These are phyloP conservation scores for Haplosporangium sp. DNA, from an alignment of 371 early-diverging fungal genomes.

Conservation along the genomic window DNA sequence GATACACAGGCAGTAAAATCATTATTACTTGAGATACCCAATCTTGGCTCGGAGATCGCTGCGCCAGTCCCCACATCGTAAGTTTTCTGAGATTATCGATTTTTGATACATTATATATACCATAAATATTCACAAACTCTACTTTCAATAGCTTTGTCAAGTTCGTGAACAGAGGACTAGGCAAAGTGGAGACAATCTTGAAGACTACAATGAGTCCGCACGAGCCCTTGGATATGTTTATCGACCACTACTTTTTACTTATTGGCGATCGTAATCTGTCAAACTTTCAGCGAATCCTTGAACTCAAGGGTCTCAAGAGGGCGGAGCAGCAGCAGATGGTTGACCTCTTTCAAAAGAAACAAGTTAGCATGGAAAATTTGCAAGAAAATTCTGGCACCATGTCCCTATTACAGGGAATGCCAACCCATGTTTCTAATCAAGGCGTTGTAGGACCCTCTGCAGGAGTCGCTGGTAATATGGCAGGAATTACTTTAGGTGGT, in stretches of 20 bases:
- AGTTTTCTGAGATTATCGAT: constrained; percentile 20
- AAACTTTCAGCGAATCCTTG: constrained; percentile 81
- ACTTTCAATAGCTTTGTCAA: constrained; percentile 72
- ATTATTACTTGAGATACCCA: constrained; percentile 77
- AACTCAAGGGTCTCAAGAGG: constrained; percentile 85
- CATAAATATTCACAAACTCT: too few relatives aligned
- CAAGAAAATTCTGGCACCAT: constrained; percentile 49
- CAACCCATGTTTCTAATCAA: constrained; percentile 38
- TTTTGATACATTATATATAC: too few relatives aligned
- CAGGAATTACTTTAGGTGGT: constrained; percentile 20
- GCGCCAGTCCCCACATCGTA: constrained; percentile 70
- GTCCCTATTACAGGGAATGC: constrained; percentile 48
- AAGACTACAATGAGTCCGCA: constrained; percentile 91
- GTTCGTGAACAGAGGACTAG: constrained; percentile 83
- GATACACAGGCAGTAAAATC: constrained; percentile 92
- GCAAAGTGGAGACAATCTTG: constrained; percentile 85
- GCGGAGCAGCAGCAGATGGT: constrained; percentile 66
- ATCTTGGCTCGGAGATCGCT: constrained; percentile 63
- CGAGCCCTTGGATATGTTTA: constrained; percentile 86
- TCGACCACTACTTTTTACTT: constrained; percentile 89
- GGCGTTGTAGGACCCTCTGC: constrained; percentile 46
- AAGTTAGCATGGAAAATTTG: constrained; percentile 38
- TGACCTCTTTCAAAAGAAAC: constrained; percentile 65
- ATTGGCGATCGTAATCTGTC: constrained; percentile 76
- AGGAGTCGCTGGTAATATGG: constrained; percentile 46